Base-by-base conservation (phyloP, 177 flowering plant genomes). In the Vitis hybrid region DNA sequence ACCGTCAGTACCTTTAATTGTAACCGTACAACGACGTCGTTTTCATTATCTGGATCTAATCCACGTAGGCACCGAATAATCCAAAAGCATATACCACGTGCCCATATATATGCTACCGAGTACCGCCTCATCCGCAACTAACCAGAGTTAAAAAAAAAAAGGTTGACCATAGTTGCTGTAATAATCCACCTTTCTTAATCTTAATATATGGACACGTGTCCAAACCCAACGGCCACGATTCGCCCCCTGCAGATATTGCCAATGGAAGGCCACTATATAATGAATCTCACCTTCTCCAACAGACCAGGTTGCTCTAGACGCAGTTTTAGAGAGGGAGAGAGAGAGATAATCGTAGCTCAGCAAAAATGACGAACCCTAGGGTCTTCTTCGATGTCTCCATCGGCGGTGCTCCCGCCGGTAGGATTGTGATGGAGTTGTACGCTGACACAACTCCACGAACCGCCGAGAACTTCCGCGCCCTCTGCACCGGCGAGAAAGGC, bases 401-500 rank as follows among this genome's bases (percentile, higher is more conserved):
- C 85, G 92, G 89, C 56, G 94, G 91, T 5, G 12, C 59, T 1
- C 88, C 90, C 0, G 87, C 81, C 60, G 95, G 95, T 16, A 75
- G 97, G 58, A 83, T 92, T 80, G 85, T 92, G 51, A 92, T 92
- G 87, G 97, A 92, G 85, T 93, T 92, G 61, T 92, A 11, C 83
- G 86, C 90, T 12, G 95, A 92, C 74, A 65, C 62, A 3, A 75
- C 79, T 0, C 94, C 97, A 0, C 78, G 77, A 26, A 91, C 97
- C 39, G 93, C 90, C 9, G 97, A 91, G 84, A 91, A 91, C 80
- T 91, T 91, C 87, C 87, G 93, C 2, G 93, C 97, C 0, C 92
- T 91, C 70, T 89, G 94, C 88, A 92, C 94, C 60, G 95, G 95
- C 63, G 96, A 92, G 88, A 92, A 87, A 68, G 95, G 97, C 50